These are phyloP conservation scores for Udeniomyces megalosporus DNA, from an alignment of 768 basidiomycete genomes.

Conservation along the genomic window DNA sequence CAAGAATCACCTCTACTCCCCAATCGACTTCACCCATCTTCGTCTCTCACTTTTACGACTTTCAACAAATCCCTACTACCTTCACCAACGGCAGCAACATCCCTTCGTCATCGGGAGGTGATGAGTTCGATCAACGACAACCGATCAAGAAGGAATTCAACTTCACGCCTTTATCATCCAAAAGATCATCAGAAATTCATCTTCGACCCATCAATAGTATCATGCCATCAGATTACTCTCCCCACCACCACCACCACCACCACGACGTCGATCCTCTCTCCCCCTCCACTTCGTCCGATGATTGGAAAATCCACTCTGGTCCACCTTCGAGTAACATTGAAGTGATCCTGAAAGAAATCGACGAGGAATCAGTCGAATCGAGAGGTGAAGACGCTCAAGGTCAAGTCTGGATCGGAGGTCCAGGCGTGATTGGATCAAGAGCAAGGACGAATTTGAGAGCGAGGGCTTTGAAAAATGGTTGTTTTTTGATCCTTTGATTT, in stretches of 20 bases:
- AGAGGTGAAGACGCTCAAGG: constrained; percentile 28
- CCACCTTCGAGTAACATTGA: constrained; percentile 73
- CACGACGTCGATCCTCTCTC: too few relatives aligned
- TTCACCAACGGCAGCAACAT: constrained; percentile 18
- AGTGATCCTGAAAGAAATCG: constrained; percentile 53
- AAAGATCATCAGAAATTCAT: too few relatives aligned
- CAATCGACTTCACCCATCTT: constrained; percentile 59
- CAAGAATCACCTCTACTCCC: constrained; percentile 25
- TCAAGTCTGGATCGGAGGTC: constrained; percentile 10
- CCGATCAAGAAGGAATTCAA: constrained; percentile 28
- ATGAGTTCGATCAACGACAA: constrained; percentile 8
- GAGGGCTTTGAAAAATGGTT: constrained; percentile 4
- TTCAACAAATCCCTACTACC: constrained; percentile 46
- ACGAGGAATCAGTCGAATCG: constrained; percentile 47
- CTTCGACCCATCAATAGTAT: too few relatives aligned
- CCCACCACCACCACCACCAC: too few relatives aligned
- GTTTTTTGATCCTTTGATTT: background rate
- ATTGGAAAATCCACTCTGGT: constrained; percentile 39
- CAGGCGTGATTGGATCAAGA: background rate
- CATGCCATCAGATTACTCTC: background rate
- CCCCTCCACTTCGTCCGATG: too few relatives aligned
- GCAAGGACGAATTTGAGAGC: background rate
- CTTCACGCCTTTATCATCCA: constrained; percentile 9
- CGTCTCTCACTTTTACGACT: constrained; percentile 66
- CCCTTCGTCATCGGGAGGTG: too few relatives aligned